Percentiles rank a stretch among this genome's conserved stretches.
Conservation (phyloP, 139 green algal species). For the Tetradesmus obliquus region DNA sequence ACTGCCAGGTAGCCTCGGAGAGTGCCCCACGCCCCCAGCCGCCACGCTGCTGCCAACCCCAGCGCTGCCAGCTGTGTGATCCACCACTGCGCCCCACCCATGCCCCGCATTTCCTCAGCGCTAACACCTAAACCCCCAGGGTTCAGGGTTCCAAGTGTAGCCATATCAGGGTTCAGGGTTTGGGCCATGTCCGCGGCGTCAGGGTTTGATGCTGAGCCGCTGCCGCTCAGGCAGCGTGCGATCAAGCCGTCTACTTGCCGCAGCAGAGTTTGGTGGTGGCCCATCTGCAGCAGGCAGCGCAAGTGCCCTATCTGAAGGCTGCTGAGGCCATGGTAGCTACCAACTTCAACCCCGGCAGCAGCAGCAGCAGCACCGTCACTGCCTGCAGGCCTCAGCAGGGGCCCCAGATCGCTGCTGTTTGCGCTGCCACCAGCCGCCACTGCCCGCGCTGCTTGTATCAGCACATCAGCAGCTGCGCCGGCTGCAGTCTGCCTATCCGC, state of each 20-base stretch:
- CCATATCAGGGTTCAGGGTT: background rate
- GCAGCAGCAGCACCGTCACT: background rate
- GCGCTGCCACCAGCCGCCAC: conserved; percentile 4
- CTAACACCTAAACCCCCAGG: background rate
- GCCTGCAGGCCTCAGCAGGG: background rate
- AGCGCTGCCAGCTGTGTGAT: conserved; percentile 68
- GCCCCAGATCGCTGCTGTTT: background rate
- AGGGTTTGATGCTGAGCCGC: background rate
- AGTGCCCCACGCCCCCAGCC: conserved; percentile 86
- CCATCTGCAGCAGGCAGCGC: conserved; percentile 75
- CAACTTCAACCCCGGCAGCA: background rate
- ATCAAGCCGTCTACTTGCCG: conserved; percentile 78
- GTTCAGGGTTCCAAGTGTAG: background rate
- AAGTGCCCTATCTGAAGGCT: conserved; percentile 69
- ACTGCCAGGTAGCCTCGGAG: conserved; percentile 74
- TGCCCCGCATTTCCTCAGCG: background rate
- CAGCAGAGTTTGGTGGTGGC: conserved; percentile 85
- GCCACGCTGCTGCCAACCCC: conserved; percentile 88
- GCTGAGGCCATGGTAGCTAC: background rate
- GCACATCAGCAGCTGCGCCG: conserved; percentile 18
- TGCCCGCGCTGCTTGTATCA: conserved; percentile 1
- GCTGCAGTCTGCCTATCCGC: background rate
- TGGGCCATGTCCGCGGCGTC: background rate
- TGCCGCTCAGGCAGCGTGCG: conserved; percentile 34
- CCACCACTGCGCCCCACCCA: background rate